Evolutionary conservation across 169 alveolate genomes (phyloP), one percentile per base, ranked within the genome.

Genomic region (Babesia bigemina): DNA sequence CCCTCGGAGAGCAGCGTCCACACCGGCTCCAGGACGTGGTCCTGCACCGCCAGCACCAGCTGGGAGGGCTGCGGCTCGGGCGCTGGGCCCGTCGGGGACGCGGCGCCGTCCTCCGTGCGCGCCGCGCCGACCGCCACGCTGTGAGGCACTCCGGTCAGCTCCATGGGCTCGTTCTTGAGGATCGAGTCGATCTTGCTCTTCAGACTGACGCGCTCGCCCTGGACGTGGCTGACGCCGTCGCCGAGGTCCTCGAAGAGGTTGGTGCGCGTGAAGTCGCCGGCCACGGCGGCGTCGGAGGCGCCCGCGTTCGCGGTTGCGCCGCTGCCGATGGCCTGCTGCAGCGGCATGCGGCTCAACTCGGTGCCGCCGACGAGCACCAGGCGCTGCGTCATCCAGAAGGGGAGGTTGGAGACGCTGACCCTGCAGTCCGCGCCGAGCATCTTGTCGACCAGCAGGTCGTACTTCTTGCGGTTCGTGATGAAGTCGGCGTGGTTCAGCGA

Each of bases 401-500:
- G 88, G 21, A 81, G 26, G 67, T 81, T 70, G 21, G 74, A 36
- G 26, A 42, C 44, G 24, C 47, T 50, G 24, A 75, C 55, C 21
- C 36, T 71, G 67, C 75, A 73, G 28, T 81, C 85, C 42, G 74
- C 73, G 39, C 78, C 79, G 39, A 81, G 71, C 62, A 71, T 52
- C 61, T 75, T 73, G 44, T 19, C 44, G 10, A 83, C 72, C 48
- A 83, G 67, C 28, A 83, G 62, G 58, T 83, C 90, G 48, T 74
- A 75, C 22, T 56, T 50, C 52, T 65, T 74, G 55, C 75, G 73
- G 62, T 33, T 65, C 44, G 49, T 47, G 36, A 83, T 63, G 49
- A 83, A 83, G 56, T 83, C 78, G 14, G 85, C 84, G 12, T 86
- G 86, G 52, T 70, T 76, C 39, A 83, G 77, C 28, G 90, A 59